Conservation (phyloP, 192 early-diverging fungal genomes). For the Gonapodya prolifera region DNA sequence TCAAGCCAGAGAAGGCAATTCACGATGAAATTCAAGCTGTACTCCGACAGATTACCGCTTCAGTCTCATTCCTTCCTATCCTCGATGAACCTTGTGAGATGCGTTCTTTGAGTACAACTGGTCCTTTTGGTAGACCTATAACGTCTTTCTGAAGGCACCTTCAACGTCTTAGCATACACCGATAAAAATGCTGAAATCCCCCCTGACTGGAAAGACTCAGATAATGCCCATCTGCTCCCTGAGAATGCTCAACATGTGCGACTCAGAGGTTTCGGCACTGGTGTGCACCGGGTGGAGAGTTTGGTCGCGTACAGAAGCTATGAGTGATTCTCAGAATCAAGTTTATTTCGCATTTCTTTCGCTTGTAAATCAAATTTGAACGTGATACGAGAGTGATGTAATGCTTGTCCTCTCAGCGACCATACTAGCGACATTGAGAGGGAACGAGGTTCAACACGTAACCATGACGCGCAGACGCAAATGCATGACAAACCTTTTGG, state of each 20-base stretch:
- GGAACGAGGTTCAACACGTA: neutral
- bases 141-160: constrained; percentile 45
- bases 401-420: neutral
- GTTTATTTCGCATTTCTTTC: neutral
- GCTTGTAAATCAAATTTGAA: neutral
- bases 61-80: constrained; percentile 79
- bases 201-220: constrained; percentile 71
- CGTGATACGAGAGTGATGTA: neutral
- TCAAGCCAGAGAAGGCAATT: constrained; percentile 49
- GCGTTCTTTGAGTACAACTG: neutral
- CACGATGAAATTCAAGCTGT: constrained; percentile 73
- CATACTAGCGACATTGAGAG: neutral
- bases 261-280: constrained; percentile 71
- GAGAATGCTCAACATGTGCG: constrained; percentile 74
- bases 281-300: constrained; percentile 68
- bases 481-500: constrained; percentile 54
- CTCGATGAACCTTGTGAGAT: constrained; percentile 69
- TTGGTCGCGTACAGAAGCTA: constrained; percentile 72
- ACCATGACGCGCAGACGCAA: neutral
- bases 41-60: constrained; percentile 81
- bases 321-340: constrained; percentile 20
- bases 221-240: constrained; percentile 53
- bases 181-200: constrained; percentile 77
- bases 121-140: neutral
- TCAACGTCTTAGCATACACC: constrained; percentile 82